These are phyloP conservation scores for Vaccinium darrowii DNA, from an alignment of 148 eudicot genomes.

Conservation along the genomic window DNA sequence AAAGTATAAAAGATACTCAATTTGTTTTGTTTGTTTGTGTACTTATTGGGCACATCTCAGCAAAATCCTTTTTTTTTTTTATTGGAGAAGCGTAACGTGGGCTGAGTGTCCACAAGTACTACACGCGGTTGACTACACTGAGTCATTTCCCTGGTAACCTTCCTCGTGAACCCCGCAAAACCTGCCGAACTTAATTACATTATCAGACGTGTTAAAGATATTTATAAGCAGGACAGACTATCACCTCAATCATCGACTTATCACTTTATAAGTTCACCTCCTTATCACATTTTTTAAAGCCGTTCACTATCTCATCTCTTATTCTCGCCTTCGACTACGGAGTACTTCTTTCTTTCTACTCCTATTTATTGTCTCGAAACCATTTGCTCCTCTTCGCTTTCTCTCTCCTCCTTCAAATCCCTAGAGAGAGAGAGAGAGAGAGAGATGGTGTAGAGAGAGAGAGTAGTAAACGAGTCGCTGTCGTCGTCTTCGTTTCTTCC, in stretches of 20 bases:
- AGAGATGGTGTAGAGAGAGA: slow-evolving; percentile 26
- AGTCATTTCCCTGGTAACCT: not conserved
- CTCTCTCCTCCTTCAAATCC: slow-evolving; percentile 32
- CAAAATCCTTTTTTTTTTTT: too few relatives aligned
- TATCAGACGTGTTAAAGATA: slow-evolving; percentile 17
- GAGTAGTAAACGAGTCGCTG: slow-evolving; percentile 18
- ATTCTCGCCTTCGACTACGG: not conserved
- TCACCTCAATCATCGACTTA: not conserved
- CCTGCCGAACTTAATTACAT: slow-evolving; percentile 28
- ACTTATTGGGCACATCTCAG: too few relatives aligned
- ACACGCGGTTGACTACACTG: not conserved
- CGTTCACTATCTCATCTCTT: slow-evolving; percentile 10
- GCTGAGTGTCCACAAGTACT: not conserved
- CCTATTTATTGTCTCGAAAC: not conserved
- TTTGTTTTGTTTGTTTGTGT: too few relatives aligned
- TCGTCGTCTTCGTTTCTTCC: slow-evolving; percentile 24
- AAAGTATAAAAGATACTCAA: too few relatives aligned
- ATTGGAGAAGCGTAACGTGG: not conserved
- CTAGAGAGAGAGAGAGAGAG: slow-evolving; percentile 14
- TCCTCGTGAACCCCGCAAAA: slow-evolving; percentile 28
- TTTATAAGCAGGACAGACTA: not conserved
- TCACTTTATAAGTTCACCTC: not conserved
- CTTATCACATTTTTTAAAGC: not conserved
- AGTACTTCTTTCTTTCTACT: not conserved
- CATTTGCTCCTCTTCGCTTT: not conserved